Evolutionary conservation across 1,284 basidiomycete species (phyloP).

Genomic region (Ceratobasidium sp.): DNA sequence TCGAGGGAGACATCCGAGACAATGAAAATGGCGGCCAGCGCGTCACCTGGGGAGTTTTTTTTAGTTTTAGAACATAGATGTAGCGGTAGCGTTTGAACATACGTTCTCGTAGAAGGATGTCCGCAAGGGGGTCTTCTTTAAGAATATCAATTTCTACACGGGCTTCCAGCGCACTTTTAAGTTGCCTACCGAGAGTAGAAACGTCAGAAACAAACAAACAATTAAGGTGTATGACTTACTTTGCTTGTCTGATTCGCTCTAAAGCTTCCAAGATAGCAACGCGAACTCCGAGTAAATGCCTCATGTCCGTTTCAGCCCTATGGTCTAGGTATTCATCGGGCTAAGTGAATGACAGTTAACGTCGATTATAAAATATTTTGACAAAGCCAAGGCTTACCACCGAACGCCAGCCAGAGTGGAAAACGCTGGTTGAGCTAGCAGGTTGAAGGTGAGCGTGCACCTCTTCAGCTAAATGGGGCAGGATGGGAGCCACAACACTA

Average conservation of each 20-base stretch:
- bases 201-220: constrained; percentile 1
- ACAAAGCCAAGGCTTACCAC: constrained; percentile 62
- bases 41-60: constrained; percentile 61
- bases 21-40: constrained; percentile 81
- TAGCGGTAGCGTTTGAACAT: constrained; percentile 47
- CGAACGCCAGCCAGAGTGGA: constrained; percentile 71
- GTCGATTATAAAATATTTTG: constrained; percentile 4
- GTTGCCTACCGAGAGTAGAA: constrained; percentile 61
- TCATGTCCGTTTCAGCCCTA: constrained; percentile 71
- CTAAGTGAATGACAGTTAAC: constrained; percentile 55
- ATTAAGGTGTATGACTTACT: constrained; percentile 61
- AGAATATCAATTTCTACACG: constrained; percentile 70
- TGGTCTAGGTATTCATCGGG: constrained; percentile 68
- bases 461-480: constrained; percentile 95
- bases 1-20: constrained; percentile 74
- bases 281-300: constrained; percentile 68
- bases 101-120: constrained; percentile 45
- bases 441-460: constrained; percentile 65
- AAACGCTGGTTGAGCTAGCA: constrained; percentile 65
- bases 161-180: constrained; percentile 82
- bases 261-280: constrained; percentile 70
- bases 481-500: constrained; percentile 85
- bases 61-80: constrained; percentile 1
- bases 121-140: constrained; percentile 43
- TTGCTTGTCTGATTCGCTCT: constrained; percentile 77